Percentiles rank a stretch among this genome's conserved stretches.
Evolutionary conservation across 495 filamentous ascomycete species (phyloP).

Genomic region (Podospora pseudopauciseta): DNA sequence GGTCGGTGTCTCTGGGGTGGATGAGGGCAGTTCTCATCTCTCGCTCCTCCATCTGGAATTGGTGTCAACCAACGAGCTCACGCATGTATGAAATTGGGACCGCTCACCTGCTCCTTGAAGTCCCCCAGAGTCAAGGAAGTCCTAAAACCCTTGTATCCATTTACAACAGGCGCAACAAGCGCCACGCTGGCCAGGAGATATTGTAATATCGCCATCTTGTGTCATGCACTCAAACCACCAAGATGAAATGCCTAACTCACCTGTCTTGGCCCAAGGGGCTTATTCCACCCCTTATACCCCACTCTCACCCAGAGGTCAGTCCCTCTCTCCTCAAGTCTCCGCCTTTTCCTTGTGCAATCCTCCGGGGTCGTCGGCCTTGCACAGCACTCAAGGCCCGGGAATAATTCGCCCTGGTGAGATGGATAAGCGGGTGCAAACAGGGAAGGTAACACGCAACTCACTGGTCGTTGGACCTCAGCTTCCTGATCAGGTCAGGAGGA

Average conservation of each 20-base stretch:
- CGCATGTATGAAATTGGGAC: neutral
- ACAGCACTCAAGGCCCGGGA: neutral
- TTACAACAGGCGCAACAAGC: slow-evolving; percentile 14
- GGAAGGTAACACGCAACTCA: neutral
- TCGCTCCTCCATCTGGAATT: slow-evolving; percentile 9
- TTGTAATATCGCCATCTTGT: slow-evolving; percentile 18
- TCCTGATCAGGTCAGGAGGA: neutral
- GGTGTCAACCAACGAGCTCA: neutral
- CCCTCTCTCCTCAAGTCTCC: neutral
- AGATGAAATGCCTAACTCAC: neutral
- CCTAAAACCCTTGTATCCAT: slow-evolving; percentile 12
- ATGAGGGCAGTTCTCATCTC: neutral
- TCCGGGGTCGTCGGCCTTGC: neutral
- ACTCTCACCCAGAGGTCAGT: neutral
- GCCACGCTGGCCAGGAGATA: slow-evolving; percentile 11
- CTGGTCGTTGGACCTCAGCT: neutral
- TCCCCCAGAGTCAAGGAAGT: slow-evolving; percentile 19
- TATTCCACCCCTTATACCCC: neutral
- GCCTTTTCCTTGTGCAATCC: neutral
- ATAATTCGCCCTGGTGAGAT: neutral
- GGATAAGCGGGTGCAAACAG: neutral
- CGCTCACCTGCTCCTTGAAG: slow-evolving; percentile 18
- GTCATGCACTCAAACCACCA: neutral
- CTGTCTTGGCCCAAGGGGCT: neutral
- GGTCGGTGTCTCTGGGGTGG: slow-evolving; percentile 10